A percentile compares a stretch with the other conserved stretches of the same genome.
phyloP scores from a whole-genome alignment of 306 rosid genomes.

The Inga oerstediana region DNA sequence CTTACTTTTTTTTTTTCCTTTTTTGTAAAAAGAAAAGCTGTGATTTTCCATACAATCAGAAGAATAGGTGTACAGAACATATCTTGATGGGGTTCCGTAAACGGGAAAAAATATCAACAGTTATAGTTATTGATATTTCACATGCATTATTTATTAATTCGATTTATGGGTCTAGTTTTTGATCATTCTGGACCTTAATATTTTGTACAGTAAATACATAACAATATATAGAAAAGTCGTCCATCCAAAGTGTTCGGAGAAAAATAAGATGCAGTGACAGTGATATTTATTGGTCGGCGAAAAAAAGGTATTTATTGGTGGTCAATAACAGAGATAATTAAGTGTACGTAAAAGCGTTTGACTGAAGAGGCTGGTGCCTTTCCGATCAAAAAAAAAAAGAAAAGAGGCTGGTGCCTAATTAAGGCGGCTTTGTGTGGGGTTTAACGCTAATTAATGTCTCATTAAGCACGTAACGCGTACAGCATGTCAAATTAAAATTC shows the following conservation, averaged over 20 bases:
- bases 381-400: no score
- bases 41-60: no score
- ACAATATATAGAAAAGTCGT: not conserved
- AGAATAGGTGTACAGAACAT: no score
- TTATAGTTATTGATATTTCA: not conserved
- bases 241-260: not conserved
- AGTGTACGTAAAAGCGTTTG: not conserved
- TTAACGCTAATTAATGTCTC: not conserved
- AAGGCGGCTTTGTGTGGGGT: not conserved
- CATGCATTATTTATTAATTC: not conserved
- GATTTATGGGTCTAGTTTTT: not conserved
- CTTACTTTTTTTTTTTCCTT: not conserved
- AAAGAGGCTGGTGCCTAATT: not conserved
- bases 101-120: not conserved
- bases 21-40: not conserved
- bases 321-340: no score
- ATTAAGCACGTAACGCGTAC: not conserved
- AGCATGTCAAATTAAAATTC: not conserved
- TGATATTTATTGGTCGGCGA: not conserved
- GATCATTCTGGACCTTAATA: not conserved
- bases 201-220: not conserved
- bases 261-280: not conserved
- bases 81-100: not conserved
- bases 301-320: not conserved
- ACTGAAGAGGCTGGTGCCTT: not conserved